Conservation (phyloP, 495 filamentous ascomycete species). For the Pseudotulostoma volvatum region DNA sequence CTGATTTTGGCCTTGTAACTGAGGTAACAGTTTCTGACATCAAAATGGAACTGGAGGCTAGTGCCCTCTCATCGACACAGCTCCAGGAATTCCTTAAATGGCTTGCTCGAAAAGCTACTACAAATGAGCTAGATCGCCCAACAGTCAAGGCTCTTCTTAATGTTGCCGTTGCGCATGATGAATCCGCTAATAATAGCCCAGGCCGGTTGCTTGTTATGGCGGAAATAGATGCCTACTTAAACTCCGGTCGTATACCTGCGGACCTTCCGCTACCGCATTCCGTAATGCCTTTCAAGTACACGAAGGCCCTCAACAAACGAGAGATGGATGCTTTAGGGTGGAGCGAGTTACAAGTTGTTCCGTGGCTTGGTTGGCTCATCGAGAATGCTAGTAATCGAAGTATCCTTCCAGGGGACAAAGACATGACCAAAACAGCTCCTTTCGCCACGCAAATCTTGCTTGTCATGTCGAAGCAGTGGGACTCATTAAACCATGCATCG, state of each 20-base stretch:
- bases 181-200: slow-evolving; percentile 37
- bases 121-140: slow-evolving; percentile 47
- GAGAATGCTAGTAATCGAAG: slow-evolving; percentile 36
- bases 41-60: slow-evolving; percentile 56
- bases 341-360: slow-evolving; percentile 61
- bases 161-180: slow-evolving; percentile 64
- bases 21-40: slow-evolving; percentile 80
- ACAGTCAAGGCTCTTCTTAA: slow-evolving; percentile 51
- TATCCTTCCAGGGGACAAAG: slow-evolving; percentile 31
- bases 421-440: slow-evolving; percentile 50
- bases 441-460: slow-evolving; percentile 68
- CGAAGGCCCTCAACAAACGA: slow-evolving; percentile 38
- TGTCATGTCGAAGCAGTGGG: slow-evolving; percentile 79
- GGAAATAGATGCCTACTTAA: slow-evolving; percentile 58
- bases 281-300: slow-evolving; percentile 69
- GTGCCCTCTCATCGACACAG: slow-evolving; percentile 58
- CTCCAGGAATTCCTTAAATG: slow-evolving; percentile 69
- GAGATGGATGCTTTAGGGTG: slow-evolving; percentile 70
- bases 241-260: slow-evolving; percentile 54
- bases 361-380: slow-evolving; percentile 69
- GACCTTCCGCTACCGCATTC: slow-evolving; percentile 70
- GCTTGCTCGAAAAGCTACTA: slow-evolving; percentile 48
- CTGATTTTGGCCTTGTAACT: slow-evolving; percentile 61
- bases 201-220: slow-evolving; percentile 59
- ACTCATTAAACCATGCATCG: slow-evolving; percentile 44